Base-by-base conservation (phyloP, 139 green algal species). In the Desmodesmus armatus region DNA sequence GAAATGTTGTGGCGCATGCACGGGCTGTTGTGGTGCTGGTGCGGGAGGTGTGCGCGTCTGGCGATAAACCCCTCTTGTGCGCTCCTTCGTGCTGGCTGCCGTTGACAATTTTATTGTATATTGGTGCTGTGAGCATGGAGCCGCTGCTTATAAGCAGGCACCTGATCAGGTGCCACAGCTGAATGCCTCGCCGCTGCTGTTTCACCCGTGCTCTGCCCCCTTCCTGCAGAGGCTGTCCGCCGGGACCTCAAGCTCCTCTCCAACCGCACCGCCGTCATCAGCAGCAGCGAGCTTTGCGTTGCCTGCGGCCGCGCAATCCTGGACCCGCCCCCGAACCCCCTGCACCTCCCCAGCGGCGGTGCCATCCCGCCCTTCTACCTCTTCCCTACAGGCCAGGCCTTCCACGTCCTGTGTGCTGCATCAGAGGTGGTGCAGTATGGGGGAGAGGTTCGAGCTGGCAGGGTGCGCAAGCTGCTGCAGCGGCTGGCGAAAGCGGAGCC, bases 311-410 rank as follows among this genome's bases (percentile, higher is more conserved):
- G 89, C 23, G 58, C 87, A 37, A 71, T 97, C 21, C 55, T 72
- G 23, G 72, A 88, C 44, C 60, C 78, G 78, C 82, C 72, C 23
- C 87, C 83, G 47, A 85, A 76, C 53, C 58, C 67, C n/a, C 2
- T 39, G 7, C 51, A 49, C 7, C 67, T 83, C 4, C 67, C 85
- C 44, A 55, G 80, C 33, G 92, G 89, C 21, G 95, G 93, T 5
- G 74, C 84, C 2, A 39, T 97, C n/a, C 94, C 90, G 23, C 88
- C 80, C 29, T 93, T 96, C 77, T 97, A 93, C 78, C 62, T 97
- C 2, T 98, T 97, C 88, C 94, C 95, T 23, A 95, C 74, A 25
- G 62, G 74, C 19, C 83, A 71, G 17, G 83, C 74, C 3, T 84
- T 71, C 66, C 65, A 84, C 27, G 75, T 73, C 2, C 65, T 88